Evolutionary conservation across 2,329 filamentous ascomycete genomes (phyloP).

Genomic region (Sporothrix schenckii): DNA sequence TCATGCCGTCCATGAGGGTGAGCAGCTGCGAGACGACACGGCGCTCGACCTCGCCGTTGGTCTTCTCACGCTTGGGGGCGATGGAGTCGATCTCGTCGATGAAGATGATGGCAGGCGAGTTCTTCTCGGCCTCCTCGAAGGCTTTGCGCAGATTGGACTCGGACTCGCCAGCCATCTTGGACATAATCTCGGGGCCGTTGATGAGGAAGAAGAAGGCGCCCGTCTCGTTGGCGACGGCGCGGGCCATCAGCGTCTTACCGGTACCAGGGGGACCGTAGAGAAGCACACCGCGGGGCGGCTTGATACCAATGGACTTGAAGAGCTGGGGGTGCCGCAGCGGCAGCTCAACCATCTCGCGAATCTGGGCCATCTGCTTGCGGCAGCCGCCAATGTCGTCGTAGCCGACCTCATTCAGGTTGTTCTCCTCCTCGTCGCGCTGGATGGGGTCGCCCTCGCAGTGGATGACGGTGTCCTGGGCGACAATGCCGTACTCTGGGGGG

Average conservation of each 20-base stretch:
- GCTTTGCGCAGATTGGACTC: slow-evolving; percentile 98
- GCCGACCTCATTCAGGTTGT: slow-evolving; percentile 97
- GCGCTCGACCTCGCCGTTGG: slow-evolving; percentile 97
- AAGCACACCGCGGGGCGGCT: slow-evolving; percentile 96
- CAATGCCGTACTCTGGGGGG: slow-evolving; percentile 96
- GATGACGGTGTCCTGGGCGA: slow-evolving; percentile 97
- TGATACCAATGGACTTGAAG: slow-evolving; percentile 99
- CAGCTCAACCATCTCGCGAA: slow-evolving; percentile 96
- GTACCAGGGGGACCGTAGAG: slow-evolving; percentile 97
- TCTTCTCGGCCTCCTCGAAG: slow-evolving; percentile 99
- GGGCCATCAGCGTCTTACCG: slow-evolving; percentile 98
- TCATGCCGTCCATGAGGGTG: slow-evolving; percentile 99
- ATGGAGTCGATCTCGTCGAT: slow-evolving; percentile 99
- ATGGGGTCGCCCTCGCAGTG: slow-evolving; percentile 97
- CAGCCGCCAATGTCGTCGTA: slow-evolving; percentile 99
- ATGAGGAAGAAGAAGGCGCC: slow-evolving; percentile 99
- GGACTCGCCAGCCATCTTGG: slow-evolving; percentile 99
- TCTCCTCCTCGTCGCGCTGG: slow-evolving; percentile 97
- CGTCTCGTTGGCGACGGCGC: slow-evolving; percentile 97
- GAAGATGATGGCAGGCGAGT: slow-evolving; percentile 98
- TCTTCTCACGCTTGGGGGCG: slow-evolving; percentile 99
- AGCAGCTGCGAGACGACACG: slow-evolving; percentile 95
- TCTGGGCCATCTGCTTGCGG: slow-evolving; percentile 99
- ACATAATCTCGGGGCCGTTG: slow-evolving; percentile 99
- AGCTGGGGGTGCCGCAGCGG: slow-evolving; percentile 95